phyloP scores from a whole-genome alignment of 23 red algal genomes.

The Agarophyton chilense region DNA sequence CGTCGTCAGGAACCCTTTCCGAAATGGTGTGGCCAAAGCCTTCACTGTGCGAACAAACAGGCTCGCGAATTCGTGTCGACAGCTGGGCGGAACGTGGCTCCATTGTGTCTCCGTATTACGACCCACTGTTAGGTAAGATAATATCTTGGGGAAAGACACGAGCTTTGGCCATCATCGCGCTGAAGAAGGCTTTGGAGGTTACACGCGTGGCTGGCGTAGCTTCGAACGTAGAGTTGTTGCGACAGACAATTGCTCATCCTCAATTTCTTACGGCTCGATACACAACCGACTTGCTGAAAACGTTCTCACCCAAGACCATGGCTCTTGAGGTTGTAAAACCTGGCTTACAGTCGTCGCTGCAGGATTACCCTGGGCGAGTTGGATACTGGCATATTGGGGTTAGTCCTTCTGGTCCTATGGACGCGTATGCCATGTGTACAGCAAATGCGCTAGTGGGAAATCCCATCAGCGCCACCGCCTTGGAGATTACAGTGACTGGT shows the following conservation, averaged over 20 bases:
- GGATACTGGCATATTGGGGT: constrained; percentile 77
- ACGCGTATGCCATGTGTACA: constrained; percentile 73
- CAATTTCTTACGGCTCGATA: constrained; percentile 56
- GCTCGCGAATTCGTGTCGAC: constrained; percentile 71
- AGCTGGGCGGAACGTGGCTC: constrained; percentile 75
- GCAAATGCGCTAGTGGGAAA: constrained; percentile 72
- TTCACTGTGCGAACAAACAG: neutral
- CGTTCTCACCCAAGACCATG: constrained; percentile 22
- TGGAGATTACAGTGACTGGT: constrained; percentile 75
- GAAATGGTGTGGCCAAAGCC: constrained; percentile 65
- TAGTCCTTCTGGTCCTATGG: constrained; percentile 70
- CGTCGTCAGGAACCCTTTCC: constrained; percentile 69
- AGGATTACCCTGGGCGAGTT: constrained; percentile 72
- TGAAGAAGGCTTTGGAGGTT: constrained; percentile 66
- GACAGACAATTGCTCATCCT: constrained; percentile 41
- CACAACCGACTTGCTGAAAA: constrained; percentile 72
- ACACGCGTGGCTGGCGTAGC: constrained; percentile 71
- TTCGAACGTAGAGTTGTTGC: constrained; percentile 84
- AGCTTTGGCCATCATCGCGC: constrained; percentile 24
- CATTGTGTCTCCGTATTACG: constrained; percentile 67
- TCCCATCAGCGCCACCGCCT: neutral
- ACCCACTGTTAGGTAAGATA: constrained; percentile 88
- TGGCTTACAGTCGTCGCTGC: constrained; percentile 65
- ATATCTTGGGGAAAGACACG: constrained; percentile 76
- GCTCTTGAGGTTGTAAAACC: constrained; percentile 66